Conservation (phyloP, 345 rosid genomes). For the Aquilaria yunnanensis region DNA sequence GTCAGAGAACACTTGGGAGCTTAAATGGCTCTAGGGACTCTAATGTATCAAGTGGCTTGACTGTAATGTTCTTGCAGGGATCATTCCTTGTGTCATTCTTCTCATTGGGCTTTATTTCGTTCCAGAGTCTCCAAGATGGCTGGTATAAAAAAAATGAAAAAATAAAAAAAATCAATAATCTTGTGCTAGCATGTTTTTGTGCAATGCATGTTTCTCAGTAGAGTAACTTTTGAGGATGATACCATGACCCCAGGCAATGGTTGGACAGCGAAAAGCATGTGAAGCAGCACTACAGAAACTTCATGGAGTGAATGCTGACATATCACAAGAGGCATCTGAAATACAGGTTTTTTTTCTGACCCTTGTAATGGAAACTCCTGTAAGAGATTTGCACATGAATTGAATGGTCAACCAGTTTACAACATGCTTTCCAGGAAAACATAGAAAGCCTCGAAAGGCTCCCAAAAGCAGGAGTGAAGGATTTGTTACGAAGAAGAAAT, state of each 20-base stretch:
- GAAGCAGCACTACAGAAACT: constrained; percentile 7
- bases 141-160: constrained; percentile 25
- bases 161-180: not conserved
- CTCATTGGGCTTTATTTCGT: constrained; percentile 33
- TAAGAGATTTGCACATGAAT: not conserved
- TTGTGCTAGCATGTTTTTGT: too few relatives aligned
- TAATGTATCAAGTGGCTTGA: not conserved
- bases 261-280: constrained; percentile 5
- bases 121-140: constrained; percentile 61
- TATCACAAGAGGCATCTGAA: constrained; percentile 13
- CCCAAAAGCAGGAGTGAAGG: constrained; percentile 5
- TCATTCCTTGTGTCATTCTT: constrained; percentile 37
- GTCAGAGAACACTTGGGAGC: too few relatives aligned
- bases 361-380: not conserved
- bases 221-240: not conserved
- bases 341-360: constrained; percentile 2
- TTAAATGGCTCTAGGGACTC: too few relatives aligned
- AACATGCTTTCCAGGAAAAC: constrained; percentile 5
- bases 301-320: constrained; percentile 5
- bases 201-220: not conserved
- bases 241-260: constrained; percentile 10
- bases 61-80: constrained; percentile 22
- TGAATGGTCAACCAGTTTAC: not conserved
- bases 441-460: constrained; percentile 5
- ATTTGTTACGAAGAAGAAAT: constrained; percentile 12